These are phyloP conservation scores for Dichotomopilus funicola DNA, from an alignment of 2,329 filamentous ascomycete species.

Conservation along the genomic window DNA sequence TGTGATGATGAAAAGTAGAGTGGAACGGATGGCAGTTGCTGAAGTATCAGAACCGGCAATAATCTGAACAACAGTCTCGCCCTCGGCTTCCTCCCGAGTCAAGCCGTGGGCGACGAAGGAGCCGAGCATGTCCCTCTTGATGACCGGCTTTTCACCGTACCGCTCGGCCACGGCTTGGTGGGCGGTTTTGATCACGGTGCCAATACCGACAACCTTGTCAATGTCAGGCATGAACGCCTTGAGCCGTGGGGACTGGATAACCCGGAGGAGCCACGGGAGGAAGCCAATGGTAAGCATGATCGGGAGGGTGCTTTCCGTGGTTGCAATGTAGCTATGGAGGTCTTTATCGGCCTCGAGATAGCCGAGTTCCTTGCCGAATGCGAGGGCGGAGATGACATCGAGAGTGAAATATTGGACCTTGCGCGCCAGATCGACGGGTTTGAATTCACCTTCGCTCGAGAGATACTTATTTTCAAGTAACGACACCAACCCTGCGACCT, in stretches of 20 bases:
- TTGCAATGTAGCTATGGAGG: constrained; percentile 37
- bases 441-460: constrained; percentile 22
- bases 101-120: constrained; percentile 42
- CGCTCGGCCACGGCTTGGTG: constrained; percentile 36
- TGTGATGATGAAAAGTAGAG: constrained; percentile 21
- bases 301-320: constrained; percentile 35
- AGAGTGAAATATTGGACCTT: constrained; percentile 48
- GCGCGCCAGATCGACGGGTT: constrained; percentile 43
- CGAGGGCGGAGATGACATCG: constrained; percentile 48
- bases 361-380: constrained; percentile 43
- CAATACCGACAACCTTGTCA: constrained; percentile 12
- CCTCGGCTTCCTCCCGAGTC: constrained; percentile 36
- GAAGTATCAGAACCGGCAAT: constrained; percentile 19
- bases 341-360: constrained; percentile 41
- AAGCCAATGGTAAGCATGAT: constrained; percentile 39
- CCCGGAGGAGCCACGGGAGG: constrained; percentile 35
- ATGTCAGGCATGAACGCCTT: constrained; percentile 24
- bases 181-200: constrained; percentile 12
- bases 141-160: constrained; percentile 34
- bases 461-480: constrained; percentile 39
- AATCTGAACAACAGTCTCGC: constrained; percentile 26
- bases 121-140: constrained; percentile 44
- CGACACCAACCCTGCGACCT: constrained; percentile 38
- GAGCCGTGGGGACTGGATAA: constrained; percentile 35
- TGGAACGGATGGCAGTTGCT: constrained; percentile 24